These are phyloP conservation scores for Mycena chlorophos DNA, from an alignment of 768 basidiomycete genomes.

Conservation along the genomic window DNA sequence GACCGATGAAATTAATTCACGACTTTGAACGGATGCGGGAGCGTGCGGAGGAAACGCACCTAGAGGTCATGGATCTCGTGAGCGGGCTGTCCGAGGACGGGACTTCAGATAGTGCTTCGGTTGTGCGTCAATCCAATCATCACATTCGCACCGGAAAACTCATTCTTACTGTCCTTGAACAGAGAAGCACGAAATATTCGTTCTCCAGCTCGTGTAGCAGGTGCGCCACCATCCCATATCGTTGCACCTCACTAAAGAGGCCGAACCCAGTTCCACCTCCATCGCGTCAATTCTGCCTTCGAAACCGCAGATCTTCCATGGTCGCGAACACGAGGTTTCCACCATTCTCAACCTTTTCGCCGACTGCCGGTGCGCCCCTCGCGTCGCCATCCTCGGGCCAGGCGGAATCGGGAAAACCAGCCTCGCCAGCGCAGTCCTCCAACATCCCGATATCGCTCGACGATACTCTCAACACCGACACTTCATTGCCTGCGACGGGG, in stretches of 20 bases:
- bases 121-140: not conserved
- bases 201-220: not conserved
- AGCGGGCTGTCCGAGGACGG: not conserved
- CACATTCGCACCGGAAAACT: not conserved
- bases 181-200: not conserved
- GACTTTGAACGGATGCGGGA: not conserved
- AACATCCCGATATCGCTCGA: not conserved
- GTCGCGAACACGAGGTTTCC: not conserved
- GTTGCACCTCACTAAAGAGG: not conserved
- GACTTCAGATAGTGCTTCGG: not conserved
- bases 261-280: not conserved
- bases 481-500: not conserved
- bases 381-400: not conserved
- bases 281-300: not conserved
- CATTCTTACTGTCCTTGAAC: not conserved
- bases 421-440: not conserved
- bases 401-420: not conserved
- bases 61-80: not conserved
- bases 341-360: not conserved
- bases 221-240: not conserved
- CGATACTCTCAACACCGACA: not conserved
- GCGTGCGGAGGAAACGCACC: not conserved
- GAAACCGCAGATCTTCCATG: not conserved
- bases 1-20: not conserved
- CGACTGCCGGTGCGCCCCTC: not conserved